Percentiles rank a stretch among this genome's conserved stretches.
These are phyloP conservation scores for Echium plantagineum DNA, from an alignment of 257 asterid species.

Conservation along the genomic window DNA sequence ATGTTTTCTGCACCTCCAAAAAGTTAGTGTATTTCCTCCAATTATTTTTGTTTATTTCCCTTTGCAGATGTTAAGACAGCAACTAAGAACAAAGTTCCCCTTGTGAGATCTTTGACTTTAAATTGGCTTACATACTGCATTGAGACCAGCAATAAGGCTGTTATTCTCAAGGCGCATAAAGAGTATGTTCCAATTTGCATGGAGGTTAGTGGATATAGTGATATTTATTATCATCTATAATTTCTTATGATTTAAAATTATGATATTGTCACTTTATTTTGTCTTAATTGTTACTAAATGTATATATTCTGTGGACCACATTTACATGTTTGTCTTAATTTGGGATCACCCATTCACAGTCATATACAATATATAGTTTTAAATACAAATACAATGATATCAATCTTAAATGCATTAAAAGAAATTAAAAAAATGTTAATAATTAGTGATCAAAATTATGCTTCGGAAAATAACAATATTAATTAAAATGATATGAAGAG, in stretches of 20 bases:
- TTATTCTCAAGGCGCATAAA: constrained; percentile 82
- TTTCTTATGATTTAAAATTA: background rate
- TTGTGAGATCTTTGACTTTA: constrained; percentile 81
- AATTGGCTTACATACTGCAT: constrained; percentile 96
- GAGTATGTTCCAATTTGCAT: constrained; percentile 94
- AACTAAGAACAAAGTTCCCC: constrained; percentile 92
- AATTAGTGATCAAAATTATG: too few species aligned
- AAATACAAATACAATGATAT: too few species aligned
- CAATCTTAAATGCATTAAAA: too few species aligned
- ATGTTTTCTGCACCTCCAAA: background rate
- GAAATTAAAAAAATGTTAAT: too few species aligned
- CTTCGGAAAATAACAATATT: too few species aligned
- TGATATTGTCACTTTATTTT: background rate
- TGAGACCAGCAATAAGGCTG: constrained; percentile 83
- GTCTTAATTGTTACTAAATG: background rate
- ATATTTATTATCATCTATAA: too few species aligned
- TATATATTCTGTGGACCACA: too few species aligned
- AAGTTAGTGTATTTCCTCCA: background rate
- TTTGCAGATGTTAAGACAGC: constrained; percentile 89
- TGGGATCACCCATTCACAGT: too few species aligned
- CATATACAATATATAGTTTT: too few species aligned
- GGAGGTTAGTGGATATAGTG: constrained; percentile 57
- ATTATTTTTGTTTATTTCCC: constrained; percentile 2
- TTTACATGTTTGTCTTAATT: too few species aligned
- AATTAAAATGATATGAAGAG: too few species aligned